Evolutionary conservation across 768 basidiomycete genomes (phyloP).

Genomic region (Mycena galericulata): DNA sequence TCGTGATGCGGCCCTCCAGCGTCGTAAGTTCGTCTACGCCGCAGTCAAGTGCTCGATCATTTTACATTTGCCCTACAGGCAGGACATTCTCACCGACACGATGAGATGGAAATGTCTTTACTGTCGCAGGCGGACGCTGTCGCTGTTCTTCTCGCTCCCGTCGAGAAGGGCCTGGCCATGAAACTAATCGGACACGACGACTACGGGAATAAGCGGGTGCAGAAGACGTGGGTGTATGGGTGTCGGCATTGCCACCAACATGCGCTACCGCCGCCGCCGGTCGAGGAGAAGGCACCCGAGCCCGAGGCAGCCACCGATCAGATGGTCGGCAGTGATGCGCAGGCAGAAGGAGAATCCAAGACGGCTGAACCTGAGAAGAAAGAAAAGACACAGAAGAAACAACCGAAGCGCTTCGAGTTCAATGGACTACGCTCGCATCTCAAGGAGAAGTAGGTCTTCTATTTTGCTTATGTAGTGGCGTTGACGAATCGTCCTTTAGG

Average conservation of each 20-base stretch:
- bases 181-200: constrained; percentile 35
- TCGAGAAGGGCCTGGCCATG: constrained; percentile 37
- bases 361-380: background rate
- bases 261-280: background rate
- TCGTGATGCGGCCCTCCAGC: constrained; percentile 60
- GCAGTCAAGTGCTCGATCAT: constrained; percentile 1
- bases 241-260: constrained; percentile 63
- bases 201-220: constrained; percentile 40
- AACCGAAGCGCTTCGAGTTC: constrained; percentile 55
- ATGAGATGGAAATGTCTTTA: constrained; percentile 57
- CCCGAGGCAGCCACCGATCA: background rate
- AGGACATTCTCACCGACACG: constrained; percentile 75
- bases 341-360: constrained; percentile 22
- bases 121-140: constrained; percentile 36
- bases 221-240: constrained; percentile 55
- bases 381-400: constrained; percentile 29
- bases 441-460: constrained; percentile 65
- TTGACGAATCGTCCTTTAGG: constrained; percentile 29
- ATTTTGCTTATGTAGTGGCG: background rate
- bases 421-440: constrained; percentile 72
- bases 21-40: constrained; percentile 52
- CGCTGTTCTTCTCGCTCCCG: constrained; percentile 35
- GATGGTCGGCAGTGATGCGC: constrained; percentile 3
- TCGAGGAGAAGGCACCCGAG: constrained; percentile 15
- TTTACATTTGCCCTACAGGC: constrained; percentile 49